Percentiles rank a stretch among this genome's conserved stretches.
These are phyloP conservation scores for Alternaria viburni DNA, from an alignment of 2,329 filamentous ascomycete genomes.

Conservation along the genomic window DNA sequence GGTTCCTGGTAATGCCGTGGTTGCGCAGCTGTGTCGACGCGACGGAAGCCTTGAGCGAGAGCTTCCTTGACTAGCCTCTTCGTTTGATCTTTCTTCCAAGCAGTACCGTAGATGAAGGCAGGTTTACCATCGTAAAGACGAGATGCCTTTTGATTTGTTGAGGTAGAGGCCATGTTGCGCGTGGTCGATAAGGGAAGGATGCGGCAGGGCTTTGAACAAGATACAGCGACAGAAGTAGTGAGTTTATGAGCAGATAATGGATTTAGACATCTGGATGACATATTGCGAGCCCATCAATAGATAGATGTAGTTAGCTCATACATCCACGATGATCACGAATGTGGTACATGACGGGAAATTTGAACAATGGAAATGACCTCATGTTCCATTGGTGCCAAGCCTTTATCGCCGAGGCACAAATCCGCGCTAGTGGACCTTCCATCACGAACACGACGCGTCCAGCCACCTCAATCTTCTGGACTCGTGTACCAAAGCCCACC, in stretches of 20 bases:
- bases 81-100: conserved; percentile 80
- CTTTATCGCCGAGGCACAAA: not conserved
- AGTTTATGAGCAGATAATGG: too few relatives aligned
- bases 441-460: not conserved
- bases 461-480: not conserved
- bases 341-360: too few relatives aligned
- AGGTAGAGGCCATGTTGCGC: conserved; percentile 29
- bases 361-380: too few relatives aligned
- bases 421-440: not conserved
- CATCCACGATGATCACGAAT: too few relatives aligned
- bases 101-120: conserved; percentile 75
- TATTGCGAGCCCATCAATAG: too few relatives aligned
- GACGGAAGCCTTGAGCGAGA: conserved; percentile 71
- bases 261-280: too few relatives aligned
- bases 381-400: too few relatives aligned
- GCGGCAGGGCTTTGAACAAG: not conserved
- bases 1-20: conserved; percentile 79
- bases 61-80: conserved; percentile 72
- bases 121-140: conserved; percentile 22
- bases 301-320: too few relatives aligned
- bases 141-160: conserved; percentile 13
- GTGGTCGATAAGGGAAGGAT: not conserved
- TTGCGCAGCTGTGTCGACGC: conserved; percentile 78
- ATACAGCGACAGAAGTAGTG: not conserved
- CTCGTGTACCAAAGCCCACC: not conserved